phyloP scores from a whole-genome alignment of 2,329 filamentous ascomycete species.

The Aspergillus melleus region DNA sequence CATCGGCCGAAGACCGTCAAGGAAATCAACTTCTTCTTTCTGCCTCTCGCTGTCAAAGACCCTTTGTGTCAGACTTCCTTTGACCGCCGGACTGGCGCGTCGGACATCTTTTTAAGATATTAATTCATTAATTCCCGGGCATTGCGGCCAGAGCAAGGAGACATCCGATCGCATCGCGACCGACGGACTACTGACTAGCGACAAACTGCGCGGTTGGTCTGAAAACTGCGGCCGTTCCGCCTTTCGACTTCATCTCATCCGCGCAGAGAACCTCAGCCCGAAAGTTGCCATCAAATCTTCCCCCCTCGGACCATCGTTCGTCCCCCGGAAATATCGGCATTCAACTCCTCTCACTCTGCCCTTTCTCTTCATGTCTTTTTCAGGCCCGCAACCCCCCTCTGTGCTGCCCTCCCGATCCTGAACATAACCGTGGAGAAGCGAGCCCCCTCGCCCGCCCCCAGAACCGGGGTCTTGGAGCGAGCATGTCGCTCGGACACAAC shows the following conservation, averaged over 20 bases:
- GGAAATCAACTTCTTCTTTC: neutral
- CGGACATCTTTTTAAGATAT: too few relatives aligned
- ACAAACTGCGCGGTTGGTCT: conserved; percentile 35
- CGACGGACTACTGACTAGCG: too few relatives aligned
- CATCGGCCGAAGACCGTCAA: too few relatives aligned
- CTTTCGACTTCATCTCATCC: conserved; percentile 41
- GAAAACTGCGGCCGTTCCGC: conserved; percentile 33
- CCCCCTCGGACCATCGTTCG: conserved; percentile 32
- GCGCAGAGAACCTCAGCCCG: conserved; percentile 42
- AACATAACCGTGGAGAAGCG: conserved; percentile 46
- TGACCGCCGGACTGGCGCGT: too few relatives aligned
- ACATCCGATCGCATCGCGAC: too few relatives aligned
- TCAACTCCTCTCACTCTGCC: conserved; percentile 18
- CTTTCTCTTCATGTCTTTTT: conserved; percentile 37
- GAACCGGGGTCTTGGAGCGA: conserved; percentile 48
- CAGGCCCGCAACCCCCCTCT: conserved; percentile 19
- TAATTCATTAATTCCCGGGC: too few relatives aligned
- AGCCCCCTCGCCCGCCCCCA: conserved; percentile 45
- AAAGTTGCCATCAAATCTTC: conserved; percentile 41
- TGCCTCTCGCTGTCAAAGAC: neutral
- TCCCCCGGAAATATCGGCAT: conserved; percentile 29
- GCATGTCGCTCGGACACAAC: conserved; percentile 68
- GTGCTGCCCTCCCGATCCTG: conserved; percentile 33
- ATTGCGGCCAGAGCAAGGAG: too few relatives aligned
- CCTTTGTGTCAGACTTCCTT: too few relatives aligned